Conservation (phyloP, 495 filamentous ascomycete species). For the Terfezia boudieri region DNA sequence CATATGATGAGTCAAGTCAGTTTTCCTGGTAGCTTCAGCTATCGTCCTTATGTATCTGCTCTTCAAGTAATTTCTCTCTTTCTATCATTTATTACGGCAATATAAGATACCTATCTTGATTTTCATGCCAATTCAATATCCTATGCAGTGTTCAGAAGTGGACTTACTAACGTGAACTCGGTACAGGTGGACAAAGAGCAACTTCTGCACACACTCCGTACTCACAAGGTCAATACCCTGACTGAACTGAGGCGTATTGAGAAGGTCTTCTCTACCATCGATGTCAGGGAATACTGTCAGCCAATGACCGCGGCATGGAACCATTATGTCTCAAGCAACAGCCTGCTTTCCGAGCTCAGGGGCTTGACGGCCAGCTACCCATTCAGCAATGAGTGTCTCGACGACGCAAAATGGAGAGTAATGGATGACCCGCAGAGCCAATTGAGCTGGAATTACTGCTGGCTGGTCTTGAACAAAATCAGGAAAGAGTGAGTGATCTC, state of each 20-base stretch:
- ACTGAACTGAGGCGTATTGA: constrained; percentile 56
- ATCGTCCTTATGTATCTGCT: neutral
- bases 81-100: neutral
- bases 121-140: neutral
- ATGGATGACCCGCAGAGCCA: constrained; percentile 39
- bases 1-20: neutral
- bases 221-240: constrained; percentile 48
- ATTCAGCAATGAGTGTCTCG: constrained; percentile 43
- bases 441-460: constrained; percentile 57
- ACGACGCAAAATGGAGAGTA: constrained; percentile 44
- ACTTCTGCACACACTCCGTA: constrained; percentile 30
- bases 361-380: constrained; percentile 49
- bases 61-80: neutral
- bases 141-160: neutral
- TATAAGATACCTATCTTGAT: neutral
- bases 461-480: constrained; percentile 49
- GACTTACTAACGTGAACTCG: neutral
- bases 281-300: constrained; percentile 32
- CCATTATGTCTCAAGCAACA: constrained; percentile 51
- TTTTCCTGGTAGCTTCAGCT: neutral
- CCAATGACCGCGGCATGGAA: constrained; percentile 53
- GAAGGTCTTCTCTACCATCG: constrained; percentile 33
- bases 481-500: constrained; percentile 34
- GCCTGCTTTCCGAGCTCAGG: constrained; percentile 48
- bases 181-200: constrained; percentile 27